Evolutionary conservation across 2,329 filamentous ascomycete species (phyloP).

Genomic region (Fusarium beomiforme): DNA sequence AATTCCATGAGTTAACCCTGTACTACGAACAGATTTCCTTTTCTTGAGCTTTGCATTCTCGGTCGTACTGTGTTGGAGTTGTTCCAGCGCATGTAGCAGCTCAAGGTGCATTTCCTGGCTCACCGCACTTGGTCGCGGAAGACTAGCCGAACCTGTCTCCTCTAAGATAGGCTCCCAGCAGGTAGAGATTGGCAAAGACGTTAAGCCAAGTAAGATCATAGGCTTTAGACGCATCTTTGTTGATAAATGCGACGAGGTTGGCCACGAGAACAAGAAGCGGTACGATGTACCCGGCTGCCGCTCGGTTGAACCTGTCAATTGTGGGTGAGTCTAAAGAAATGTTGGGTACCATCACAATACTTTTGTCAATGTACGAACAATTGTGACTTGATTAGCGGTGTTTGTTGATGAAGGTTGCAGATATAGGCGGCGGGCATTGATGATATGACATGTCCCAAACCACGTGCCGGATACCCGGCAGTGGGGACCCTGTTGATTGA

Average conservation of each 20-base stretch:
- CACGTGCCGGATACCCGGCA: not conserved
- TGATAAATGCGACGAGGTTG: not conserved
- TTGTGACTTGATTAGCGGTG: not conserved
- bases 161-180: not conserved
- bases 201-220: not conserved
- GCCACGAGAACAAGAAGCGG: not conserved
- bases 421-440: not conserved
- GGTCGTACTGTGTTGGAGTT: not conserved
- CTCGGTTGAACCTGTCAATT: not conserved
- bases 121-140: not conserved
- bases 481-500: not conserved
- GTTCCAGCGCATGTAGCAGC: not conserved
- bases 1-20: accelerated
- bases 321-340: not conserved
- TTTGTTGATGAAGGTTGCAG: not conserved
- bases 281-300: not conserved
- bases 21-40: not conserved
- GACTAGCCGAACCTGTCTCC: not conserved
- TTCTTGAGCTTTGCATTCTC: not conserved
- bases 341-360: not conserved
- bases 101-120: not conserved
- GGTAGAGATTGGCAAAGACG: not conserved
- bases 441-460: not conserved
- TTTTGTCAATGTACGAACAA: not conserved
- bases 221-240: not conserved